phyloP scores from a whole-genome alignment of 1,139 yeast species.

The Suhomyces bolitotheri region DNA sequence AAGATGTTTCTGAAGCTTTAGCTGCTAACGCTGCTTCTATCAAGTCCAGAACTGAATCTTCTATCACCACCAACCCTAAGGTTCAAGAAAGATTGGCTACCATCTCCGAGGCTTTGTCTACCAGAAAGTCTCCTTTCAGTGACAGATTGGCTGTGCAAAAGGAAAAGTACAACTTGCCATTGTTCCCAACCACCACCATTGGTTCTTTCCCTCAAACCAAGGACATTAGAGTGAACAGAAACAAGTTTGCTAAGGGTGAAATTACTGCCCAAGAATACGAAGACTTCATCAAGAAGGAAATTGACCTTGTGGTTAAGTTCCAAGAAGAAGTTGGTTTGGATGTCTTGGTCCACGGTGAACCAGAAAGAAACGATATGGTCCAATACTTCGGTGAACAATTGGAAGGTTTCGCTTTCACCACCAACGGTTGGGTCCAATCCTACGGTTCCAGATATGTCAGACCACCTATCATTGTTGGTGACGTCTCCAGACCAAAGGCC shows the following conservation, averaged over 20 bases:
- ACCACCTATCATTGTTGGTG: conserved; percentile 99
- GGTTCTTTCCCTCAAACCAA: conserved; percentile 99
- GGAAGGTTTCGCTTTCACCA: conserved; percentile 96
- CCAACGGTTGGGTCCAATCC: conserved; percentile 99
- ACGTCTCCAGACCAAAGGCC: conserved; percentile 96
- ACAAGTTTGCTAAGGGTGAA: conserved; percentile 96
- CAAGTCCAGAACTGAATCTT: conserved; percentile 82
- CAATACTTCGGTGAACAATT: conserved; percentile 99
- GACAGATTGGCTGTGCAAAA: conserved; percentile 86
- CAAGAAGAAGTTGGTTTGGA: conserved; percentile 98
- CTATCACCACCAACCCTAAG: conserved; percentile 86
- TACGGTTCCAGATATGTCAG: conserved; percentile 99
- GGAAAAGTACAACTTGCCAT: conserved; percentile 85
- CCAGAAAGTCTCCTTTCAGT: conserved; percentile 86
- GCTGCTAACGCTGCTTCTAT: conserved; percentile 86
- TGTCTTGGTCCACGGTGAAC: conserved; percentile 99
- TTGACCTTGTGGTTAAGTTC: conserved; percentile 93
- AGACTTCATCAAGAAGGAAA: conserved; percentile 93
- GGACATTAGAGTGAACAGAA: conserved; percentile 98
- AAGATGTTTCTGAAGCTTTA: conserved; percentile 64
- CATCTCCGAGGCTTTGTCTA: conserved; percentile 74
- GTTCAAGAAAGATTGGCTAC: conserved; percentile 87
- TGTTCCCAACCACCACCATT: conserved; percentile 99
- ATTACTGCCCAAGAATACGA: conserved; percentile 94
- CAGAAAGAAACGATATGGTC: conserved; percentile 99